Evolutionary conservation across 495 filamentous ascomycete species (phyloP).

Genomic region (Talaromyces wortmannii): DNA sequence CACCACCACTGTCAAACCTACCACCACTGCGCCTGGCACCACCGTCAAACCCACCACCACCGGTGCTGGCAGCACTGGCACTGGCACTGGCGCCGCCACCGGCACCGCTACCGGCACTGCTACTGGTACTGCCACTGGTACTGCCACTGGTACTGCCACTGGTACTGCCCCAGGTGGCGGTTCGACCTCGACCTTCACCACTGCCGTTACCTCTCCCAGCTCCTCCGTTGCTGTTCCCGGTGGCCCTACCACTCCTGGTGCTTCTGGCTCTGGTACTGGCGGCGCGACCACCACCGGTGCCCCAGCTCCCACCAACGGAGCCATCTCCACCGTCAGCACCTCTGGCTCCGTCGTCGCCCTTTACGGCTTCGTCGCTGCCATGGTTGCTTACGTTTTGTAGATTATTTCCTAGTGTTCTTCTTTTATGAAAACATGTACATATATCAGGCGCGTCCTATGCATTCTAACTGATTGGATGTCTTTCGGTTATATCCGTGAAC

Average conservation of each 20-base stretch:
- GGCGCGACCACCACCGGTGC: conserved; percentile 11
- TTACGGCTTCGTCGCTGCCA: conserved; percentile 19
- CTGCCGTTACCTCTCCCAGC: conserved; percentile 7
- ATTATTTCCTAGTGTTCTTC: not conserved
- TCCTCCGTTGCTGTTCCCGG: conserved; percentile 11
- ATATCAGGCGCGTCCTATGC: not conserved
- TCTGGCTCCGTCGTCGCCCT: conserved; percentile 1
- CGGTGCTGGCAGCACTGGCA: not conserved
- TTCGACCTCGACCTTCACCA: not conserved
- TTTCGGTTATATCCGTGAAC: not conserved
- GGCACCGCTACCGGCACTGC: conserved; percentile 8
- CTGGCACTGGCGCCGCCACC: not conserved
- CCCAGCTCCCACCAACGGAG: not conserved
- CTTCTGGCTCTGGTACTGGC: conserved; percentile 10
- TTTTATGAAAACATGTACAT: not conserved
- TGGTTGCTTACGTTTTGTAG: conserved; percentile 16
- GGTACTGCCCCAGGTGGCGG: conserved; percentile 9
- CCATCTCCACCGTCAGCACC: conserved; percentile 13
- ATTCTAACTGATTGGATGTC: not conserved
- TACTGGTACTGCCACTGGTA: conserved; percentile 5
- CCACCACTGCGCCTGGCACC: not conserved
- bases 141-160: conserved; percentile 6
- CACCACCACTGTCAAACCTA: conserved; percentile 3
- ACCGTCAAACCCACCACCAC: conserved; percentile 5
- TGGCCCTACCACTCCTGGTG: conserved; percentile 9